Percentiles rank a stretch among this genome's conserved stretches.
phyloP scores from a whole-genome alignment of 1,284 basidiomycete genomes.

The Farysia itapuensis region DNA sequence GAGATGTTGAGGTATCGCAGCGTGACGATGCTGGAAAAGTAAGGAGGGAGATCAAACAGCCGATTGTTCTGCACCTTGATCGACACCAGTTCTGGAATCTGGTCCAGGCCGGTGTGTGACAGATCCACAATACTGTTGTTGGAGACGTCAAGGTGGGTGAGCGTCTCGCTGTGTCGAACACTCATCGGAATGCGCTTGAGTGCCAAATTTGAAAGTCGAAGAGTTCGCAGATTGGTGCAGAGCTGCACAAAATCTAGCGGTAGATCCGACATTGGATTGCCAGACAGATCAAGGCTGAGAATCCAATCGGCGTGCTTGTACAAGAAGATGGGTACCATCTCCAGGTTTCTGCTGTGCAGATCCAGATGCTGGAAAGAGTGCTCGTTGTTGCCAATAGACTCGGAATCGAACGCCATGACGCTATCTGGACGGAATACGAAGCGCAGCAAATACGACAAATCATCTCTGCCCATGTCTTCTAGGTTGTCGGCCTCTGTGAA shows the following conservation, averaged over 20 bases:
- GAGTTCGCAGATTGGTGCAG: conserved; percentile 78
- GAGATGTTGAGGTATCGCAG: conserved; percentile 88
- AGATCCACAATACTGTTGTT: conserved; percentile 91
- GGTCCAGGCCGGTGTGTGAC: conserved; percentile 79
- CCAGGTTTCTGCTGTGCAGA: conserved; percentile 77
- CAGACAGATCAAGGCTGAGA: conserved; percentile 82
- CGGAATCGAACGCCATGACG: conserved; percentile 62
- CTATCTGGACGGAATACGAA: conserved; percentile 74
- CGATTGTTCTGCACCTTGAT: conserved; percentile 91
- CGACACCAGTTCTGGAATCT: conserved; percentile 72
- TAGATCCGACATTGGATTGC: conserved; percentile 94
- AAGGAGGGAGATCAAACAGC: conserved; percentile 80
- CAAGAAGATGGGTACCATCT: conserved; percentile 85
- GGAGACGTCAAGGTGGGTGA: conserved; percentile 84
- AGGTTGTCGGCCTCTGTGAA: conserved; percentile 80
- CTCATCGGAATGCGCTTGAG: conserved; percentile 89
- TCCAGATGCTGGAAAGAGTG: conserved; percentile 76
- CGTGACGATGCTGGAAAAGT: conserved; percentile 74
- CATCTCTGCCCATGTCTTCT: conserved; percentile 77
- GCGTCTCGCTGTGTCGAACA: conserved; percentile 73
- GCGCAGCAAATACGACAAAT: conserved; percentile 81
- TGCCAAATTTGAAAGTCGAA: conserved; percentile 88
- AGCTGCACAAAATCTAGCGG: conserved; percentile 95
- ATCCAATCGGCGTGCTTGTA: conserved; percentile 86
- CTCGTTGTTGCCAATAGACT: conserved; percentile 49